These are phyloP conservation scores for Metroxylon sagu DNA, from an alignment of 176 grass and related monocot species.

Conservation along the genomic window DNA sequence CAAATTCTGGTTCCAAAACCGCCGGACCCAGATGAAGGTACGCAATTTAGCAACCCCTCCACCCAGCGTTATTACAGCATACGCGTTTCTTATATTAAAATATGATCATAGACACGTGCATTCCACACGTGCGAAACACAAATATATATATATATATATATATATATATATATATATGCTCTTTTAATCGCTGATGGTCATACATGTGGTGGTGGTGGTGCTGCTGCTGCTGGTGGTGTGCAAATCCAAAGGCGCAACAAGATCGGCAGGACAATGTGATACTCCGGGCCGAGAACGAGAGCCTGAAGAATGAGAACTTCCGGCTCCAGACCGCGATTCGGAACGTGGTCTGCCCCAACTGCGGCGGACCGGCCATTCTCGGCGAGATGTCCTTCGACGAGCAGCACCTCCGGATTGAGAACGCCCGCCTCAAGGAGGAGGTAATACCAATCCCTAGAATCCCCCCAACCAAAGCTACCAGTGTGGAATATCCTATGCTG, in stretches of 20 bases:
- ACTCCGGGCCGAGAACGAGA: conserved; percentile 84
- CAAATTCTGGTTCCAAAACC: conserved; percentile 99
- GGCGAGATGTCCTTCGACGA: conserved; percentile 85
- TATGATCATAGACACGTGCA: too few relatives aligned
- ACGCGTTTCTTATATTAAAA: too few relatives aligned
- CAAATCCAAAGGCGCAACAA: conserved; percentile 58
- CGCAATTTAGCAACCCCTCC: background rate
- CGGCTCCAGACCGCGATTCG: conserved; percentile 79
- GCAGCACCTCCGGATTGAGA: conserved; percentile 90
- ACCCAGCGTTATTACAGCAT: too few relatives aligned
- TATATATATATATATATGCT: too few relatives aligned
- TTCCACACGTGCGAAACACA: too few relatives aligned
- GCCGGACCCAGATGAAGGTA: conserved; percentile 90
- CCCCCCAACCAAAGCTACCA: too few relatives aligned
- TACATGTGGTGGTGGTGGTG: too few relatives aligned
- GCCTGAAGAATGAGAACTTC: conserved; percentile 78
- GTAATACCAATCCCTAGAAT: conserved; percentile 3
- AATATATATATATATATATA: too few relatives aligned
- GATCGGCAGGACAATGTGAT: conserved; percentile 77
- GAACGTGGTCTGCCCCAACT: conserved; percentile 86
- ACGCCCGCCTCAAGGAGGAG: conserved; percentile 91
- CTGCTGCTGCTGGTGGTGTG: too few relatives aligned
- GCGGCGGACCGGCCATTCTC: conserved; percentile 81
- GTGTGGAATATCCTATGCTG: too few relatives aligned
- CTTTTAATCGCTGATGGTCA: too few relatives aligned